A percentile compares a stretch with the other conserved stretches of the same genome.
Evolutionary conservation across 768 basidiomycete species (phyloP).

Genomic region (Gloeostereum incarnatum): DNA sequence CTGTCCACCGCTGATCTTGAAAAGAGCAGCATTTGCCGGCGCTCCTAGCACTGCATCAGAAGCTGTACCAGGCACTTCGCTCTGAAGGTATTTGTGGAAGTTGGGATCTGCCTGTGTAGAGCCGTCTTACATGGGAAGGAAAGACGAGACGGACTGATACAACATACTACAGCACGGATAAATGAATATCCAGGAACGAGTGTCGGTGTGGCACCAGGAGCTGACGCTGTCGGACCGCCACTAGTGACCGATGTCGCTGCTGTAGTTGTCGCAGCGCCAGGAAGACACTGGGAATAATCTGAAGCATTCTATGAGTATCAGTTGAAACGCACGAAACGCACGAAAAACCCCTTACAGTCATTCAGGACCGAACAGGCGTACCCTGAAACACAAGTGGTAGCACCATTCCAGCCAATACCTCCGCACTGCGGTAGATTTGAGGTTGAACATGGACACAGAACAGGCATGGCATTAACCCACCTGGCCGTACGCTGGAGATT

Average conservation of each 20-base stretch:
- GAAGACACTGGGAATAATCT: slow-evolving; percentile 48
- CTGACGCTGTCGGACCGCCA: slow-evolving; percentile 14
- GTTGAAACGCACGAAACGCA: too few relatives aligned
- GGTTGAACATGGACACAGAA: not conserved
- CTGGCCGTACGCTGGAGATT: slow-evolving; percentile 25
- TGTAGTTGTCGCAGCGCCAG: slow-evolving; percentile 22
- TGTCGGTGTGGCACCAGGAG: slow-evolving; percentile 29
- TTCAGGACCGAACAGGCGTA: slow-evolving; percentile 35
- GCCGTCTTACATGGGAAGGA: not conserved
- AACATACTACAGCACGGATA: slow-evolving; percentile 45
- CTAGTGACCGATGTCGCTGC: slow-evolving; percentile 9
- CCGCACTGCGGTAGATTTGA: slow-evolving; percentile 35
- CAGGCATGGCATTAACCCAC: slow-evolving; percentile 12
- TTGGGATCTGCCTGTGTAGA: slow-evolving; percentile 37
- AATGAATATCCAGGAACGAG: slow-evolving; percentile 41
- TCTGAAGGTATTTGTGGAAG: slow-evolving; percentile 55
- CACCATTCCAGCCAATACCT: slow-evolving; percentile 40
- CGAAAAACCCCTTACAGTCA: too few relatives aligned
- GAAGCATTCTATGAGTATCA: too few relatives aligned
- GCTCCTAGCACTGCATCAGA: slow-evolving; percentile 42
- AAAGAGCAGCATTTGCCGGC: slow-evolving; percentile 44
- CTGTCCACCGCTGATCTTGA: slow-evolving; percentile 46
- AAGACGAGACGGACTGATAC: not conserved
- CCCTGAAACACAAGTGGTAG: slow-evolving; percentile 38
- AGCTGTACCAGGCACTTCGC: slow-evolving; percentile 24